Base-by-base conservation (phyloP, 768 basidiomycete genomes). In the Amylocystis lapponica region DNA sequence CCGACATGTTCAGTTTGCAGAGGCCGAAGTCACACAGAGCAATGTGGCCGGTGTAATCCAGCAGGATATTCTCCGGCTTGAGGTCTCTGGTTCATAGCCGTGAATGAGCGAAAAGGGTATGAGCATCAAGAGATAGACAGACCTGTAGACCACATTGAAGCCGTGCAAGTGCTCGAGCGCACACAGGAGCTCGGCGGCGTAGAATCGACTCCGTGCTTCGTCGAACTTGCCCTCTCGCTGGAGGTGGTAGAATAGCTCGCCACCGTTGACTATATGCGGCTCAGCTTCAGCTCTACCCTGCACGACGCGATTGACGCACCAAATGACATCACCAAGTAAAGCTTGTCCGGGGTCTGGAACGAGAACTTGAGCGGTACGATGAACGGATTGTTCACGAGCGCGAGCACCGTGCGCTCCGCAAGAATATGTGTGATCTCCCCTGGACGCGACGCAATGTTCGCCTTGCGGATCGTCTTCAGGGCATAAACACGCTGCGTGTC, bases 281-380 rank as follows among this genome's bases (percentile, higher is more conserved):
- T n/a, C 17, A 5, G 16, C 4, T 11, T 14, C 14, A 9, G 19
- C 43, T 9, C 10, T n/a, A 30, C 10, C 33, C 13, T 17, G 8
- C 33, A 30, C 29, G 29, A 9, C 9, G 29, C 10, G 17, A 51
- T 19, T 2, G 7, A 66, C 82, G 45, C 38, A 86, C 87, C 85
- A 56, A 97, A 98, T 19, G 94, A 94, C 83, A 99, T 88, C 27
- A 97, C 91, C 43, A 99, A 70, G 62, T 99, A 99, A 5, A 99
- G 71, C 63, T 99, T 99, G 62, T 98, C 95, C 2, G 88, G 88
- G 47, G 85, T 93, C 68, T 99, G 95, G 77, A 98, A 99, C 4
- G 92, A 95, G 66, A 99, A 97, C 61, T 99, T 98, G 64, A 99
- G 81, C 16, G 95, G 96, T 0, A 97, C 96, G 64, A 99, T 97